Base-by-base conservation (phyloP, 805 yeast genomes). In the Sugiyamaella lignohabitans region DNA sequence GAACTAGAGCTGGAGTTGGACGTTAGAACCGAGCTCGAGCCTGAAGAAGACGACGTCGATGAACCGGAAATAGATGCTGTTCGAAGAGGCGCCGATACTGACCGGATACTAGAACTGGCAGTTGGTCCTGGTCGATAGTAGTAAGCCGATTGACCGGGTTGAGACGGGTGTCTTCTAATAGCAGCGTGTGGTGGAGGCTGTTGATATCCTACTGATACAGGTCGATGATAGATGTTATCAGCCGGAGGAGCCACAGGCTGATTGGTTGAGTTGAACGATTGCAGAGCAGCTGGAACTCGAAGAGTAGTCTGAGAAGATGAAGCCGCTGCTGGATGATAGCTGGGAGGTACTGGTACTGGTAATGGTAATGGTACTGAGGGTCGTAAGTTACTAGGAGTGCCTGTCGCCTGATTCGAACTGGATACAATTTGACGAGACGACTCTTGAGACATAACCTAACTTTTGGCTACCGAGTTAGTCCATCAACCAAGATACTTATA, bases 371-470 rank as follows among this genome's bases (percentile, higher is more conserved):
- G 32, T 27, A 27, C 32, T 27, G 32, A n/a, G n/a, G n/a, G n/a
- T n/a, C n/a, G n/a, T n/a, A n/a, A n/a, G n/a, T n/a, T n/a, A n/a
- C n/a, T n/a, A n/a, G n/a, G n/a, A n/a, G n/a, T n/a, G n/a, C n/a
- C n/a, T n/a, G n/a, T 17, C 23, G 41, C 41, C 41, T 27, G 23
- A 18, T 38, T 40, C 32, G 35, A 29, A 43, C 36, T 43, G 18
- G 46, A 39, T 43, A 43, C 27, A 18, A 43, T 23, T 36, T 39
- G 46, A 19, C 46, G 46, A 21, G 46, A n/a, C n/a, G n/a, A 36
- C 46, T 43, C 46, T 36, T 43, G 46, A 20, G 46, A 43, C 46
- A 43, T 43, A 36, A 27, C 46, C 46, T 36, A 21, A 40, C n/a
- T n/a, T n/a, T n/a, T n/a, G n/a, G n/a, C n/a, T n/a, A n/a, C n/a